Conservation (phyloP, 108 stramenopile species). For the Epithemia pelagica region DNA sequence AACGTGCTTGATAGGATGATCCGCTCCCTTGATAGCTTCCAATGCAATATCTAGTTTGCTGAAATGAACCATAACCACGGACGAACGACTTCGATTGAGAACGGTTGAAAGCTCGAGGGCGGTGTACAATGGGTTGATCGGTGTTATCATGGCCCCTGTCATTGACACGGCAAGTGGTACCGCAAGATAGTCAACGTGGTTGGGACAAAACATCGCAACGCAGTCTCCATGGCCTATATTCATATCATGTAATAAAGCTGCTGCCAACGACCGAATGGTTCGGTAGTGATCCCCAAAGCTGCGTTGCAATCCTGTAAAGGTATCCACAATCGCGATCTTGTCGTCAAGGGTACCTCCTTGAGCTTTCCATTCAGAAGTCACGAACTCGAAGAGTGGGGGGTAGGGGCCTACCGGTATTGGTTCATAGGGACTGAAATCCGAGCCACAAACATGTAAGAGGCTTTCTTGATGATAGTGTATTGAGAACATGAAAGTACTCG, state of each 20-base stretch:
- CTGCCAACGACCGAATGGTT: slow-evolving; percentile 40
- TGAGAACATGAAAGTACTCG: no score
- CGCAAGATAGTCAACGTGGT: slow-evolving; percentile 84
- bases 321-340: slow-evolving; percentile 69
- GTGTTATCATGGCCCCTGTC: slow-evolving; percentile 69
- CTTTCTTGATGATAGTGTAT: no score
- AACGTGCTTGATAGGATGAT: slow-evolving; percentile 42
- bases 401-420: slow-evolving; percentile 34
- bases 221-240: slow-evolving; percentile 37
- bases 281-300: slow-evolving; percentile 61
- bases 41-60: slow-evolving; percentile 52
- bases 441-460: background rate
- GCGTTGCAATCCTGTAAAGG: slow-evolving; percentile 57
- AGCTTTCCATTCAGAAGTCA: slow-evolving; percentile 41
- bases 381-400: slow-evolving; percentile 50
- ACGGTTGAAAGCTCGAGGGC: slow-evolving; percentile 49
- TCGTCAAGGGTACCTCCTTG: slow-evolving; percentile 20
- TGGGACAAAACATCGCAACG: slow-evolving; percentile 78
- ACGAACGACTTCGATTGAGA: slow-evolving; percentile 48
- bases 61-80: slow-evolving; percentile 68
- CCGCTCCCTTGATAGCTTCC: slow-evolving; percentile 43
- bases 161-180: slow-evolving; percentile 61
- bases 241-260: slow-evolving; percentile 43
- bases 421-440: slow-evolving; percentile 44
- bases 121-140: slow-evolving; percentile 84